Conservation (phyloP, 805 yeast species). For the Kuraishia borneana region DNA sequence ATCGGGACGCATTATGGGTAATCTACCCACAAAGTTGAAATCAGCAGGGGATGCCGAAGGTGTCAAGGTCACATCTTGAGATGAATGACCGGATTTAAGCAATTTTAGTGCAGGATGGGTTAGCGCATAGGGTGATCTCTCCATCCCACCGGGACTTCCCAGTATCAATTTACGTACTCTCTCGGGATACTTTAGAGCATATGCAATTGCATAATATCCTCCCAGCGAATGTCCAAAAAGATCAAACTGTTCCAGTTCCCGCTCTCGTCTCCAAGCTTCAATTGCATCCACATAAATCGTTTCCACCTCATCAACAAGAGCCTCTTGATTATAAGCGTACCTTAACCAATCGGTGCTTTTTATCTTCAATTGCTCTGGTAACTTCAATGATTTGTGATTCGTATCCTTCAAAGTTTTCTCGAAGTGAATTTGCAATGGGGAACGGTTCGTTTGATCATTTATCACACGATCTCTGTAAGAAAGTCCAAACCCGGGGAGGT, state of each 20-base stretch:
- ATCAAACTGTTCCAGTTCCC: slow-evolving; percentile 41
- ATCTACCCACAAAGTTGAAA: slow-evolving; percentile 34
- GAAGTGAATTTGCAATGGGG: slow-evolving; percentile 14
- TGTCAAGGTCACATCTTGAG: slow-evolving; percentile 3
- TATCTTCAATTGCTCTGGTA: slow-evolving; percentile 11
- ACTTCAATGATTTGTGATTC: slow-evolving; percentile 12
- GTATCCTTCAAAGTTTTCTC: slow-evolving; percentile 8
- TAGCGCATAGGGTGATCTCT: slow-evolving; percentile 52
- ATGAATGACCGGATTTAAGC: slow-evolving; percentile 2
- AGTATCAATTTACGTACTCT: slow-evolving; percentile 42
- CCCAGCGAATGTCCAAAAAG: slow-evolving; percentile 75
- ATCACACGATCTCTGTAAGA: slow-evolving; percentile 32
- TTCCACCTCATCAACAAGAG: slow-evolving; percentile 35
- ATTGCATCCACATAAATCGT: slow-evolving; percentile 44
- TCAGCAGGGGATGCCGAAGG: slow-evolving; percentile 33
- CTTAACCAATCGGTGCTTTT: slow-evolving; percentile 11
- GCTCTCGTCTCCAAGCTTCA: slow-evolving; percentile 50
- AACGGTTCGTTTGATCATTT: slow-evolving; percentile 9
- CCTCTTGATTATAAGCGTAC: slow-evolving; percentile 24
- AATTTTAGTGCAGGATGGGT: slow-evolving; percentile 22
- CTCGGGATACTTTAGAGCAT: slow-evolving; percentile 47
- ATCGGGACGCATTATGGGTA: slow-evolving; percentile 26
- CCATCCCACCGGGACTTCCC: slow-evolving; percentile 74
- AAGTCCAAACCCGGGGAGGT: slow-evolving; percentile 44
- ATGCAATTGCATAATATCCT: slow-evolving; percentile 59